phyloP scores from a whole-genome alignment of 2,329 filamentous ascomycete species.

The Cercospora zeae-maydis region DNA sequence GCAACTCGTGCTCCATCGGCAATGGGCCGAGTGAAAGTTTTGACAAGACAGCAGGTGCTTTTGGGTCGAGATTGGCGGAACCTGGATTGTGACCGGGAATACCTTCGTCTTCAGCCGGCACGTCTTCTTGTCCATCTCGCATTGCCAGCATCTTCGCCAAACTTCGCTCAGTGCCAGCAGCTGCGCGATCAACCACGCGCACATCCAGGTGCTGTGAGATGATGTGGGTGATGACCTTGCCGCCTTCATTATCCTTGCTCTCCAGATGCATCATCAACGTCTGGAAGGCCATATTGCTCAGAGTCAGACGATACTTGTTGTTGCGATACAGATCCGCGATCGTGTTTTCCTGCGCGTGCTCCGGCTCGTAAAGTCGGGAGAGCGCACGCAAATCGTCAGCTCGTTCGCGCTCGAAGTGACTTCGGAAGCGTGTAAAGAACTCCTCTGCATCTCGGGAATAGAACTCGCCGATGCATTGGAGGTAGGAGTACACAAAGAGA shows the following conservation, averaged over 20 bases:
- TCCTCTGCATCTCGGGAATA: constrained; percentile 68
- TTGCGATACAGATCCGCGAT: constrained; percentile 77
- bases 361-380: constrained; percentile 68
- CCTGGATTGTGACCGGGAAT: constrained; percentile 65
- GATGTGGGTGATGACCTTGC: constrained; percentile 71
- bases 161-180: constrained; percentile 55
- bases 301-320: constrained; percentile 83
- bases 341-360: constrained; percentile 72
- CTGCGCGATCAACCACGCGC: constrained; percentile 55
- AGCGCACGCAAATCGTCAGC: constrained; percentile 74
- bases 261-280: constrained; percentile 86
- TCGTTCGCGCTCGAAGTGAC: constrained; percentile 71
- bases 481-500: constrained; percentile 86
- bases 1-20: constrained; percentile 76
- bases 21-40: constrained; percentile 74
- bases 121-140: constrained; percentile 52
- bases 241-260: constrained; percentile 76
- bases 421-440: constrained; percentile 67
- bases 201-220: constrained; percentile 61
- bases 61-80: constrained; percentile 57
- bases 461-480: constrained; percentile 71
- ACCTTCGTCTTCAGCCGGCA: constrained; percentile 64
- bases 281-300: constrained; percentile 81
- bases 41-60: constrained; percentile 56
- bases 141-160: constrained; percentile 58